Percentiles rank a stretch among this genome's conserved stretches.
phyloP scores from a whole-genome alignment of 2,329 filamentous ascomycete genomes.

The Colletotrichum echinochloae region DNA sequence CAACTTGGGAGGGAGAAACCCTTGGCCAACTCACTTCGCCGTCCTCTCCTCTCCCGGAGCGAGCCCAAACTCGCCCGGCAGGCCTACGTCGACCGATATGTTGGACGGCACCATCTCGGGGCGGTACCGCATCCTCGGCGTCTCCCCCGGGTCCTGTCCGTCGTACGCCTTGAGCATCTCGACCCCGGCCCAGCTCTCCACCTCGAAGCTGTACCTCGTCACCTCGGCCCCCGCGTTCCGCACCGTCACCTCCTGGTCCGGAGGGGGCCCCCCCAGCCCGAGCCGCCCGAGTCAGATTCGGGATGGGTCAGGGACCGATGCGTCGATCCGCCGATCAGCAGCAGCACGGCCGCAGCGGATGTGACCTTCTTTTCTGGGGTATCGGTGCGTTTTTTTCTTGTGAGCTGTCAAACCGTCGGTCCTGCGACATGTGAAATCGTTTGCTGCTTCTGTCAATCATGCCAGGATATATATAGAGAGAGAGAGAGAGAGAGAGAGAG shows the following conservation, averaged over 20 bases:
- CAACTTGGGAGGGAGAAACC: no score
- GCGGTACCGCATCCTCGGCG: conserved; percentile 39
- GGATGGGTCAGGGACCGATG: conserved; percentile 1
- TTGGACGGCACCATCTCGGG: conserved; percentile 41
- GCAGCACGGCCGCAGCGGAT: conserved; percentile 29
- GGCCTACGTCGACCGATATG: conserved; percentile 29
- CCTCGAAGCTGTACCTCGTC: conserved; percentile 30
- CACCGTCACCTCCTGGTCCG: conserved; percentile 27
- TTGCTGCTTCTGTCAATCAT: background rate
- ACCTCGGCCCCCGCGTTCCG: conserved; percentile 11
- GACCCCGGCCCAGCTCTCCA: conserved; percentile 35
- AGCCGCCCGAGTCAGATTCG: conserved; percentile 45
- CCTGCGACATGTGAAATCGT: background rate
- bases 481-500: no score
- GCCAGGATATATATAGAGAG: no score
- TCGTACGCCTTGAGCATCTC: conserved; percentile 44
- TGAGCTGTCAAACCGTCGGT: background rate
- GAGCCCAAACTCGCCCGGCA: conserved; percentile 40
- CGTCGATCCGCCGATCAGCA: conserved; percentile 26
- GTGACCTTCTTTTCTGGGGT: conserved; percentile 31
- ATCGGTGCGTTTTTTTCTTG: background rate
- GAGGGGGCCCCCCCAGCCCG: no score
- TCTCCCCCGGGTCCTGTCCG: conserved; percentile 14
- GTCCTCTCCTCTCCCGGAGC: conserved; percentile 22
- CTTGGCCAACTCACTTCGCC: conserved; percentile 21